Percentiles rank a stretch among this genome's conserved stretches.
phyloP scores from a whole-genome alignment of 2,329 filamentous ascomycete species.

The Trichoderma citrinoviride region DNA sequence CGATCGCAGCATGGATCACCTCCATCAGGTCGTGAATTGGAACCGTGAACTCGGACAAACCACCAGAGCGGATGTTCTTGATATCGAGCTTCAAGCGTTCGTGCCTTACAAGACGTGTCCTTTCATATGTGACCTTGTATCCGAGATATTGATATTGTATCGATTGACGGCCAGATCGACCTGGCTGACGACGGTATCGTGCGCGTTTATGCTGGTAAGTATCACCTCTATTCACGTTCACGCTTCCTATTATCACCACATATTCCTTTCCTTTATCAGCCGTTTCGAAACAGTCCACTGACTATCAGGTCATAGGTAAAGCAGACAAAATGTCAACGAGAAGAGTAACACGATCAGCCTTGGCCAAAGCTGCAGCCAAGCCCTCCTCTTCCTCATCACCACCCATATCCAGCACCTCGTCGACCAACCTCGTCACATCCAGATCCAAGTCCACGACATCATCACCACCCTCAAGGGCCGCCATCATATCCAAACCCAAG shows the following conservation, averaged over 20 bases:
- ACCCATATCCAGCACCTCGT: neutral
- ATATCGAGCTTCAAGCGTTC: too few relatives aligned
- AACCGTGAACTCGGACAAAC: too few relatives aligned
- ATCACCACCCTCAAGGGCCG: neutral
- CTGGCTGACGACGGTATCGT: neutral
- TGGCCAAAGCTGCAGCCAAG: neutral
- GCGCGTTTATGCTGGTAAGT: neutral
- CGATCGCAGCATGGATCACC: neutral
- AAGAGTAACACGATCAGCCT: neutral
- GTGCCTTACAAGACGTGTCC: too few relatives aligned
- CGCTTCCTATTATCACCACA: neutral
- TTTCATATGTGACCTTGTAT: too few relatives aligned
- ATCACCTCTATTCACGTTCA: neutral
- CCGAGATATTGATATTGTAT: neutral
- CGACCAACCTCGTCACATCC: neutral
- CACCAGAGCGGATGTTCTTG: too few relatives aligned
- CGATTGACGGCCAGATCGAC: too few relatives aligned
- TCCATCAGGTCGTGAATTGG: neutral
- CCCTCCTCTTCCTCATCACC: neutral
- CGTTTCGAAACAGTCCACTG: rapidly evolving
- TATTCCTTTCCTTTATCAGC: too few relatives aligned
- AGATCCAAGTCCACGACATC: neutral
- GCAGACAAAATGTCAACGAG: neutral
- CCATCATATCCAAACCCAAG: neutral
- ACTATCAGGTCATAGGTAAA: neutral